Base-by-base conservation (phyloP, 257 asterid species). In the Osmanthus fragrans region DNA sequence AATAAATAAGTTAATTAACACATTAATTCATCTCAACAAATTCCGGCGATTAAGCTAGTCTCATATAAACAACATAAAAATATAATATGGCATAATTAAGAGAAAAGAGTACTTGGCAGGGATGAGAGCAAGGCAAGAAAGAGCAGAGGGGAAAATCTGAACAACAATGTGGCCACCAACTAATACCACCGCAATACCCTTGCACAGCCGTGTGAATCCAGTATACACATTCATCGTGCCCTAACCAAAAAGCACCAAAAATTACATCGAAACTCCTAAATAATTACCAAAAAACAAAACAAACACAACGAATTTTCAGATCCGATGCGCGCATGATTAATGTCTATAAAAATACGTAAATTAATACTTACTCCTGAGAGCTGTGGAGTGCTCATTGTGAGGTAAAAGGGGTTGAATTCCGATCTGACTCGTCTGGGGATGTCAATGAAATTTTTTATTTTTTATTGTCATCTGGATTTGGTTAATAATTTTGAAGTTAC, bases 161-260 rank as follows among this genome's bases (percentile, higher is more conserved):
- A 90, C 87, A 74, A 87, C 88, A 85, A 92, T 69, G 88, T 96
- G 98, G 29, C 99, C 97, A 70, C 86, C 94, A 0, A 94, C 78
- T 76, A 96, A 88, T 18, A 96, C 94, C 79, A 90, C 97, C 13
- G 94, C 92, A 68, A 93, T 76, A 33, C 98, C 97, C 83, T 92
- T 96, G 86, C 98, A 92, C 70, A 96, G 89, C 91, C 84, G 87
- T 42, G 99, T 88, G 84, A 93, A 93, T 77, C 97, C 97, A 19
- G 88, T 32, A 81, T 39, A 73, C 81, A 77, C 65, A 77, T 71
- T 86, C 82, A 82, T 86, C 72, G 78, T 71, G 42, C 85, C 91
- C 94, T 89, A 80, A 66, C 69, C 71, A 29, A 42, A 27, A 64
- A 79, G 56, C 64, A 40, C 15, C 5, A 12, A 78, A 67, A 2